Evolutionary conservation across 331 rosid genomes (phyloP), one percentile per base, ranked within the genome.

Genomic region (Acacia pycnantha): DNA sequence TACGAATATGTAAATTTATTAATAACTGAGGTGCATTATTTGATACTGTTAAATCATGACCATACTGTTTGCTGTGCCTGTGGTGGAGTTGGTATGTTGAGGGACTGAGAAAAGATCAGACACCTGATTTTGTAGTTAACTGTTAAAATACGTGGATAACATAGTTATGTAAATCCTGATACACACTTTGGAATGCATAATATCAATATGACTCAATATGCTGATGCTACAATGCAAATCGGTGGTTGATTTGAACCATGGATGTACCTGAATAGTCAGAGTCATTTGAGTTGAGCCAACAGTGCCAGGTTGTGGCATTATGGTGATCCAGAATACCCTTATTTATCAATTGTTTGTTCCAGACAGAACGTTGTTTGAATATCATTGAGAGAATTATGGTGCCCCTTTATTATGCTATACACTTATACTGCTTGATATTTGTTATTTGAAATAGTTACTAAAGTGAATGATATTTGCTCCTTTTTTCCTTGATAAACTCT

Each of bases 401-500:
- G 15, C 27, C 47, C 47, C 21, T 18, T 66, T 16, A 11, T 9
- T 54, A 15, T 8, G 27, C 46, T 47, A 43, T 22, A 5, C 16
- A 22, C 27, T 70, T 22, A 13, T 70, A 19, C 16, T 12, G 41
- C 41, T 16, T 31, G 44, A 7, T 33, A 33, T 31, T 18, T 19
- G 24, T 67, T 35, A 19, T n/a, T 41, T n/a, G 74, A 31, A 11
- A 21, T 69, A 41, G 68, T n/a, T 41, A 11, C 6, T 33, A 22
- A 70, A 70, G 74, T 21, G 16, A 70, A 4, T 40, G 29, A 41
- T 21, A 61, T 72, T 31, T 40, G 59, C 66, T 77, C 8, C 26
- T 44, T 67, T 76, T 83, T 46, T 48, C 66, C 29, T 68, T 44
- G 51, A 19, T 56, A 77, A 35, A 74, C 26, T 70, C 47, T 81